A percentile compares a stretch with the other conserved stretches of the same genome.
Evolutionary conservation across 768 basidiomycete genomes (phyloP).

Genomic region (Suillus plorans): DNA sequence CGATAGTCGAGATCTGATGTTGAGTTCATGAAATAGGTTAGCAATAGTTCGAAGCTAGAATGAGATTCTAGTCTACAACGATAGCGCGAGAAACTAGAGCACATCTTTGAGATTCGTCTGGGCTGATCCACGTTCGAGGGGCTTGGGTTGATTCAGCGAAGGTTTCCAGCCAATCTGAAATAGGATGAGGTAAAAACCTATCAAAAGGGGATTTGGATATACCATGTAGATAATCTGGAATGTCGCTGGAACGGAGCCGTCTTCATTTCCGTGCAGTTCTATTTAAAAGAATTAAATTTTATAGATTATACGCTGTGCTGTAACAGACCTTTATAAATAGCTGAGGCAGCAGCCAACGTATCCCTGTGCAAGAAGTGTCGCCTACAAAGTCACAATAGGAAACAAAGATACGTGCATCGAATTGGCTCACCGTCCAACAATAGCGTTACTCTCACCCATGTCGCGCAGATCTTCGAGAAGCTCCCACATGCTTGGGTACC

Average conservation of each 20-base stretch:
- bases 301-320: neutral
- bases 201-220: constrained; percentile 16
- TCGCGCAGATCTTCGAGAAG: constrained; percentile 89
- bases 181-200: neutral
- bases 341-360: constrained; percentile 86
- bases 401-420: neutral
- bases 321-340: constrained; percentile 83
- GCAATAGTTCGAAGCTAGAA: neutral
- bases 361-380: constrained; percentile 74
- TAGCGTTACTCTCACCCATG: constrained; percentile 96
- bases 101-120: constrained; percentile 63
- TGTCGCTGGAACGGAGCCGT: constrained; percentile 88
- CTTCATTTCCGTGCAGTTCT: constrained; percentile 85
- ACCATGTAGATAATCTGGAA: constrained; percentile 97
- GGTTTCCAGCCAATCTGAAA: constrained; percentile 84
- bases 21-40: neutral
- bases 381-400: constrained; percentile 34
- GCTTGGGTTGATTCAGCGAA: constrained; percentile 60
- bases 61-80: neutral
- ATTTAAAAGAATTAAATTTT: constrained; percentile 3
- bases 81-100: constrained; percentile 31
- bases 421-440: constrained; percentile 68
- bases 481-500: constrained; percentile 96
- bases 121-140: constrained; percentile 62
- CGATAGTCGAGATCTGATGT: neutral